Base-by-base conservation (phyloP, 1,139 yeast species). In the Meyerozyma carpophila region DNA sequence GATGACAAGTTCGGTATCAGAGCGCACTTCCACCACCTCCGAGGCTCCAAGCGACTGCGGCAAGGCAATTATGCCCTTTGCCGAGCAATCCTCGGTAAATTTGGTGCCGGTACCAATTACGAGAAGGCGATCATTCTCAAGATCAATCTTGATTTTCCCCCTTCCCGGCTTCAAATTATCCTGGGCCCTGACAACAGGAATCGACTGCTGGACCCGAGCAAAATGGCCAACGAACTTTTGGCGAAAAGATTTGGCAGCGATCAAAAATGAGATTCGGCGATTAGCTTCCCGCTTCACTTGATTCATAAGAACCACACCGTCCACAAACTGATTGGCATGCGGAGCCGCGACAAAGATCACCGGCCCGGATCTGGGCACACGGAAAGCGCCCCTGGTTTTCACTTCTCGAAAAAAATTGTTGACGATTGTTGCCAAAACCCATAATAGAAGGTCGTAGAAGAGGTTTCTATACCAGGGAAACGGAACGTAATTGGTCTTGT, bases 271-370 rank as follows among this genome's bases (percentile, higher is more conserved):
- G 27, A 91, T 78, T 43, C 97, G 70, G 50, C 96, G 73, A 26
- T 81, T 75, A 5, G 86, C 80, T 50, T 83, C 88, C 44, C 75
- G 73, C 51, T 82, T 80, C 29, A 89, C 90, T 58, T 86, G 94
- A 43, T 85, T 83, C 88, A 88, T 82, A 44, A 93, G 71, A 43
- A 90, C 75, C 45, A 89, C 75, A 0, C 97, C 96, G 59, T 93
- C 98, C 32, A 91, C 94, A 56, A 93, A 93, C 62, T 91, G 98
- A 63, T 91, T 93, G 31, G 96, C 96, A 67, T 91, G 98, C 8
- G 98, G 98, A 8, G 97, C 98, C 2, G 94, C 98, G 38, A 93
- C 98, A 58, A 93, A 88, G 45, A 93, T 90, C 20, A 90, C 82
- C 0, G 98, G 95, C 0, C 96, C 97, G 9, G 74, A 61, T 36